Conservation (phyloP, 352 stramenopile genomes). For the Phytophthora sansomeana region DNA sequence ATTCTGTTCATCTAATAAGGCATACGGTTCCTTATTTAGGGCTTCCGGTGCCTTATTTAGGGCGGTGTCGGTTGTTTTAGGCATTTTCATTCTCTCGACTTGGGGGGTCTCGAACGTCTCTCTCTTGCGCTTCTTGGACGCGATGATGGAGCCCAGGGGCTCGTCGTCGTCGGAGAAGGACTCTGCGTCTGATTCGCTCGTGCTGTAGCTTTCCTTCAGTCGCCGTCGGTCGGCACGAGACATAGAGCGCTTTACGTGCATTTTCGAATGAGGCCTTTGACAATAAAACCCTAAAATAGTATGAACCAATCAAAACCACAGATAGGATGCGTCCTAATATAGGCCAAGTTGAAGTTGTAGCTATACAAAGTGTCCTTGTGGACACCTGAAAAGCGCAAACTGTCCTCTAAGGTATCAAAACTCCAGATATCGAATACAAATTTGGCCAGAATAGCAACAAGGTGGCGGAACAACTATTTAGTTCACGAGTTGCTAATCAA, state of each 20-base stretch:
- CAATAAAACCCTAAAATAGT: too few species aligned
- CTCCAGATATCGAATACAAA: too few species aligned
- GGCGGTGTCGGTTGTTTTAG: not conserved
- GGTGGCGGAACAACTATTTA: too few species aligned
- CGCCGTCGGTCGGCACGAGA: constrained; percentile 9
- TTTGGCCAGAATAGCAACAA: too few species aligned
- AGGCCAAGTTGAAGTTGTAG: constrained; percentile 6
- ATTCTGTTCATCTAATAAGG: not conserved
- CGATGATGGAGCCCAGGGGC: not conserved
- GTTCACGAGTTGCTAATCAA: too few species aligned
- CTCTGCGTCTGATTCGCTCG: constrained; percentile 8
- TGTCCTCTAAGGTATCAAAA: too few species aligned
- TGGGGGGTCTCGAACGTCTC: not conserved
- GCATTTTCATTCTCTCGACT: constrained; percentile 4
- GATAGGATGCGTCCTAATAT: too few species aligned
- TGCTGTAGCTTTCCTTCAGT: constrained; percentile 2
- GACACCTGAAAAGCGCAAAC: too few species aligned
- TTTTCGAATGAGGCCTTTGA: too few species aligned
- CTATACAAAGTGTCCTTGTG: too few species aligned
- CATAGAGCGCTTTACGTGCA: constrained; percentile 20
- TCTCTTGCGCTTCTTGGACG: constrained; percentile 25
- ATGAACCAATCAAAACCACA: too few species aligned
- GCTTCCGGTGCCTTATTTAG: constrained; percentile 11
- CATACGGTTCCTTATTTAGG: too few species aligned
- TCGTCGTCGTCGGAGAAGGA: constrained; percentile 2